Conservation (phyloP, 768 basidiomycete species). For the Hortiboletus flavorubellus region DNA sequence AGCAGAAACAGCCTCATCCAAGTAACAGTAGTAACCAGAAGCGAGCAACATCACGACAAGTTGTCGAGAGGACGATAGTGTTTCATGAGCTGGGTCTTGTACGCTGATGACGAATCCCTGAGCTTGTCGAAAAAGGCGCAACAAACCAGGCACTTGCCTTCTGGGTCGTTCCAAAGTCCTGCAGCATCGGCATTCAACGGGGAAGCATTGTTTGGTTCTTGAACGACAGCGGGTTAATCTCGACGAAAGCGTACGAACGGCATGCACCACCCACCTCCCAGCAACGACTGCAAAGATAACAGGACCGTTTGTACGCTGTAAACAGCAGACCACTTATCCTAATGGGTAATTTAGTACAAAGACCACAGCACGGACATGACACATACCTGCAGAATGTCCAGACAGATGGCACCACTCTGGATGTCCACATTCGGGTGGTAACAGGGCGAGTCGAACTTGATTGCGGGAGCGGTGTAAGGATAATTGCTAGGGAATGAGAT, state of each 20-base stretch:
- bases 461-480: conserved; percentile 79
- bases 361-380: too few species aligned
- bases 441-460: conserved; percentile 87
- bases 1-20: neutral
- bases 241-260: neutral
- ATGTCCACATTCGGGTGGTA: conserved; percentile 92
- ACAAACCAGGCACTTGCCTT: conserved; percentile 40
- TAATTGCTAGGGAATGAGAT: conserved; percentile 87
- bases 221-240: conserved; percentile 1
- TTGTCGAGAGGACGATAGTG: conserved; percentile 59
- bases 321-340: conserved; percentile 94
- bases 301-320: conserved; percentile 91
- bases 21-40: neutral
- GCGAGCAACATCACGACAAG: conserved; percentile 25
- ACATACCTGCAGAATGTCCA: conserved; percentile 81
- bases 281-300: conserved; percentile 79
- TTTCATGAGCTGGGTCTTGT: conserved; percentile 68
- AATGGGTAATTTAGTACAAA: conserved; percentile 7
- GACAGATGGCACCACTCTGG: conserved; percentile 69
- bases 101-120: conserved; percentile 42
- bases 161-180: conserved; percentile 69
- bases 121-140: neutral
- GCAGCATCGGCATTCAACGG: conserved; percentile 88
- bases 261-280: conserved; percentile 63
- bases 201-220: conserved; percentile 92